Evolutionary conservation across 2,329 filamentous ascomycete species (phyloP), one percentile per base, ranked within the genome.

Genomic region (Alternaria solani): DNA sequence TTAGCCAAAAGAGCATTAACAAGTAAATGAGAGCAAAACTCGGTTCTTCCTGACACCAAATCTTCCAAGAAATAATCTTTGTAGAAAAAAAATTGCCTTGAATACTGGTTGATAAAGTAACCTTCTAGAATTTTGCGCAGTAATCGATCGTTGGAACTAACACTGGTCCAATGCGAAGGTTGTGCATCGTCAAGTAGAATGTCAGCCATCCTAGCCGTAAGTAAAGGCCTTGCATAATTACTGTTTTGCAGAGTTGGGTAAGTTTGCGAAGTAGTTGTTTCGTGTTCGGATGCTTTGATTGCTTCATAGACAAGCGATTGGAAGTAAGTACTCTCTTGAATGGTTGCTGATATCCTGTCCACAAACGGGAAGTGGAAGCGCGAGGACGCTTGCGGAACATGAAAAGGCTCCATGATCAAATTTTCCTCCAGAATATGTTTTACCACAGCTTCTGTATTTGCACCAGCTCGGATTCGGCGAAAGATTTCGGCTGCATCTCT

Each of bases 21-120:
- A 7, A 71, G 32, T 5, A 70, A 57, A 14, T 63, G 44, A 2
- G 66, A 69, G 51, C 68, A 70, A 23, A 65, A 66, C 25, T 57
- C 46, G 3, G 39, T 53, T 9, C 42, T 48, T 30, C 57, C 55
- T 12, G 56, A 44, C n/a, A 54, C 42, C 57, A 72, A 59, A 25
- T 70, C 69, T 39, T 66, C 64, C 9, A 71, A 56, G 18, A 71
- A 69, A 41, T 63, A 52, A 11, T 60, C 59, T 30, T 68, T 71
- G 32, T 66, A 57, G 32, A 70, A 68, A 46, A 55, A 57, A 26
- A 59, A 55, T 12, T 57, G 46, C 25, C 36, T 49, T 3, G 55
- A 59, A 48, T 70, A 62, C 25, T 69, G 57, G 20, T 61, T 39
- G 3, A 56, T 42, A 16, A 71, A 62, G 34, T 63, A 69, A 7